Evolutionary conservation across 352 stramenopile species (phyloP), one percentile per base, ranked within the genome.

Genomic region (Plasmopara halstedii): DNA sequence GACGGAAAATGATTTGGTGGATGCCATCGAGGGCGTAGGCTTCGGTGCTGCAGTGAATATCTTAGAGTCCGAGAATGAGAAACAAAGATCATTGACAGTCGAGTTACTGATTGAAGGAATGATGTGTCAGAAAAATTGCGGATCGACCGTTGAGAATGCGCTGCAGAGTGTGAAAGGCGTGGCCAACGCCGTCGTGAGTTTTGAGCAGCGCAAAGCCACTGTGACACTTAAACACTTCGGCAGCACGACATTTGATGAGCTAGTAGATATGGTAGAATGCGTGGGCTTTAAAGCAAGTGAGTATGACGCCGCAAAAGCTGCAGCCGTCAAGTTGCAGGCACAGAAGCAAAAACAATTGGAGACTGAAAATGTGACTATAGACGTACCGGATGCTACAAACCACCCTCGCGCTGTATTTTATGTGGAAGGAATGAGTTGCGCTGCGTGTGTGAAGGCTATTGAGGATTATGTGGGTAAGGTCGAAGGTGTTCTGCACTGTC

Each of bases 61-160:
- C 5, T 36, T 19, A 15, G 6, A 18, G 6, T 39, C 42, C 1
- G 6, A 42, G 11, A 41, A 20, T 29, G 19, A 50, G 4, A 38
- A 13, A n/a, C 19, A 31, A 2, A 18, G 48, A 18, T 4, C 46
- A 4, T 58, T 74, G 19, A 67, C 62, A 31, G 19, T 86, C 7
- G 27, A 69, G 22, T 51, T 95, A 46, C 55, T 87, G 21, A 80
- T 98, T 3, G 89, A 98, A 53, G 89, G 89, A 37, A 96, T 97
- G 77, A 96, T 95, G 67, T 96, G 88, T 42, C 86, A 97, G 65
- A 98, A 98, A 44, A 97, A 97, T 63, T 96, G 91, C 56, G 95
- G 95, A 42, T 85, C 62, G 27, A 96, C 88, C 4, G 85, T 96
- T 4, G 52, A 88, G 59, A 91, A 90, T 58, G 83, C 85, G 27